These are phyloP conservation scores for Wickerhamomyces xylosicus DNA, from an alignment of 805 yeast genomes.

Conservation along the genomic window DNA sequence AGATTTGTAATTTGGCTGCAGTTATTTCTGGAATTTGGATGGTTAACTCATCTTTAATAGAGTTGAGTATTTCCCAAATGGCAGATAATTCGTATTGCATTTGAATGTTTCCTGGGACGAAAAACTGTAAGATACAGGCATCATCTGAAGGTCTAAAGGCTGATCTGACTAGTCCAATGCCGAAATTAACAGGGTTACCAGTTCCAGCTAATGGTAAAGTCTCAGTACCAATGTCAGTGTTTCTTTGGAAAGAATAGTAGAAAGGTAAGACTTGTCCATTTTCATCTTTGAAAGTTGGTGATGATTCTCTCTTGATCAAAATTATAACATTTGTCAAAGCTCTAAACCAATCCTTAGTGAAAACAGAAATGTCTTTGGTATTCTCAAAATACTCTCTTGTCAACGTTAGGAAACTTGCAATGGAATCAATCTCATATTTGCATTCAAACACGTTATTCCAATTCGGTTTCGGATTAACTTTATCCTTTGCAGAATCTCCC, in stretches of 20 bases:
- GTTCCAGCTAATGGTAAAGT: conserved; percentile 70
- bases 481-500: conserved; percentile 46
- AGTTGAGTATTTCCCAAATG: conserved; percentile 20
- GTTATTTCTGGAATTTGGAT: conserved; percentile 23
- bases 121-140: conserved; percentile 68
- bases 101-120: conserved; percentile 82
- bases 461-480: conserved; percentile 59
- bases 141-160: conserved; percentile 89
- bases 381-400: conserved; percentile 58
- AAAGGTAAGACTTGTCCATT: conserved; percentile 30
- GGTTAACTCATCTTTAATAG: conserved; percentile 9
- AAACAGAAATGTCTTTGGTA: conserved; percentile 36
- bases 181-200: conserved; percentile 73
- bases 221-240: conserved; percentile 70
- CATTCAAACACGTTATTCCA: conserved; percentile 76
- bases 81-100: conserved; percentile 51
- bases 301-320: conserved; percentile 49
- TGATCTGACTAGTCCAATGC: conserved; percentile 65
- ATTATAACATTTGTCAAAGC: conserved; percentile 44
- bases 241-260: conserved; percentile 60
- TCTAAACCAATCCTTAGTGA: conserved; percentile 40
- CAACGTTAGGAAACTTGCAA: conserved; percentile 72
- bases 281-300: conserved; percentile 43
- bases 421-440: conserved; percentile 79
- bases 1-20: conserved; percentile 14